Conservation (phyloP, 176 grass and related monocot species). For the Oryza meridionalis region DNA sequence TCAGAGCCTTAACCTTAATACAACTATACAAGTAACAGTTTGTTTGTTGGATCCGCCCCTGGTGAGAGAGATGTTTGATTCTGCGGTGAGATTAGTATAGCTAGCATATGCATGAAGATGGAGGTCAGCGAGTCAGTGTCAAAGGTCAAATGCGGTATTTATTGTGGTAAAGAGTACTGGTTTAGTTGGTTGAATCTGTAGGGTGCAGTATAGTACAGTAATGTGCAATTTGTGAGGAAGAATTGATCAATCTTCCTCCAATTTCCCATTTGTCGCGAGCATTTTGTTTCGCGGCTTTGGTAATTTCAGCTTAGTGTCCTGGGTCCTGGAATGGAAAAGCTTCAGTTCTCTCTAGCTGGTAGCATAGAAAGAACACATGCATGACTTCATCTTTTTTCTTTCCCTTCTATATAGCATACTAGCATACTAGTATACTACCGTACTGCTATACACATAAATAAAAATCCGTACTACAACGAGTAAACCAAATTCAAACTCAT, state of each 20-base stretch:
- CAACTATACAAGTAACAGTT: too few species aligned
- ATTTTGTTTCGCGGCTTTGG: not conserved
- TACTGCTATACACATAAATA: too few species aligned
- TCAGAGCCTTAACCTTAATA: too few species aligned
- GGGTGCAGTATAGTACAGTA: not conserved
- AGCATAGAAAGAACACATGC: not conserved
- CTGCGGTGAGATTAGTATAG: not conserved
- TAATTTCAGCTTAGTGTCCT: slow-evolving; percentile 3
- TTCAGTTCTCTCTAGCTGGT: not conserved
- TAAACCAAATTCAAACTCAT: not conserved
- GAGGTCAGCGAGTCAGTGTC: not conserved
- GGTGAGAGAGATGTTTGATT: not conserved
- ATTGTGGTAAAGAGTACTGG: not conserved
- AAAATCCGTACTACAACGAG: not conserved
- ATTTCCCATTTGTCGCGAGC: not conserved
- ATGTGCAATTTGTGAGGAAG: slow-evolving; percentile 1
- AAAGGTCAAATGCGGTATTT: not conserved
- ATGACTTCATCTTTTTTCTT: not conserved
- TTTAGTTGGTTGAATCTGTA: not conserved
- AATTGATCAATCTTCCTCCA: not conserved
- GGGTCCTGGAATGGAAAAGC: too few species aligned
- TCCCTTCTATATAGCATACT: too few species aligned
- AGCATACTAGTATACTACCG: too few species aligned
- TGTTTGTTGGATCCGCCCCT: too few species aligned
- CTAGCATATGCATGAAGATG: not conserved